Base-by-base conservation (phyloP, 2,329 filamentous ascomycete genomes). In the Cercospora nicotianae region DNA sequence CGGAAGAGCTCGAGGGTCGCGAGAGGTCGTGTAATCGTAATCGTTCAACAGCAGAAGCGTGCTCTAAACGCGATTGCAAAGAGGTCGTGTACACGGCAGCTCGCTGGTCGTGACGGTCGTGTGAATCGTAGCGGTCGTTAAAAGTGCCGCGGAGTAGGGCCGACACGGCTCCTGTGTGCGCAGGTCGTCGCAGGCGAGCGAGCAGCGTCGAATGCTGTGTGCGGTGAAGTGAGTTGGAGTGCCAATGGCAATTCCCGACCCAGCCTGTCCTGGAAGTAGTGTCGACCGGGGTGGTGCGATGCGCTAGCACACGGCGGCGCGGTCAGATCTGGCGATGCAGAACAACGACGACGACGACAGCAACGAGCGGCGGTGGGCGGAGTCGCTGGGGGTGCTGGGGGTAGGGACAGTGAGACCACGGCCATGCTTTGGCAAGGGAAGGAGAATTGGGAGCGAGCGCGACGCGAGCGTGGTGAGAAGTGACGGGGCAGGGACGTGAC, bases 91-190 rank as follows among this genome's bases (percentile, higher is more conserved):
- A 81, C 72, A 64, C 61, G 28, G 61, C 28, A 64, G 61, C 31
- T 64, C 48, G 55, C 36, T 20, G 33, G 36, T 65, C 55, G 55
- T 60, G 63, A 26, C n/a, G 78, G 79, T 86, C 84, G 84, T 87
- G 78, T 72, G 73, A 72, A 72, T 86, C 84, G 85, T 86, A 77
- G 78, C 80, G 79, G 80, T 86, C 83, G 83, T 86, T 79, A 86
- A 80, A 78, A 64, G 76, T 75, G 78, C 75, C 73, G 70, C 71
- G 75, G 72, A 72, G 74, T 75, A 75, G 75, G 75, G 74, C 78
- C 80, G 82, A 82, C 83, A 85, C 81, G 74, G 70, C 72, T 72
- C 67, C 74, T 72, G 70, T 23, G 63, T 45, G 64, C 63, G 64
- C 60, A 68, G 51, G 63, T 48, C 51, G 60, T 63, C 63, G 58